A percentile compares a stretch with the other conserved stretches of the same genome.
These are phyloP conservation scores for Lactarius sanguifluus DNA, from an alignment of 768 basidiomycete species.

Conservation along the genomic window DNA sequence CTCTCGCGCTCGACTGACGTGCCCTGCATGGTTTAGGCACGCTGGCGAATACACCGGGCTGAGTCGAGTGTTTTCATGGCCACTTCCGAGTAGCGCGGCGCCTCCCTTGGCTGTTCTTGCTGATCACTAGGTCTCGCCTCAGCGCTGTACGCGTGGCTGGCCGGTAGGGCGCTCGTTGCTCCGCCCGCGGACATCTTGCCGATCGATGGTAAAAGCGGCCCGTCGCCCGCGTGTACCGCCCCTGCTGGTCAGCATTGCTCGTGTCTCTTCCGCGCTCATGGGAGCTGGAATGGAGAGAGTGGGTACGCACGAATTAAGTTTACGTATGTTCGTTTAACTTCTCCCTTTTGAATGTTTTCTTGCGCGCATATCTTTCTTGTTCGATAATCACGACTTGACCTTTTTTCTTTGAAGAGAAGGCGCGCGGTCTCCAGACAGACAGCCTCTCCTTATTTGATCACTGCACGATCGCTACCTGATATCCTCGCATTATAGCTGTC, in stretches of 20 bases:
- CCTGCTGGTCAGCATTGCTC: slow-evolving; percentile 30
- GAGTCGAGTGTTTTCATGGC: slow-evolving; percentile 34
- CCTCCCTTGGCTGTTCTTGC: background rate
- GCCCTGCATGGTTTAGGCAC: slow-evolving; percentile 36
- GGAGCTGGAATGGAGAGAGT: slow-evolving; percentile 21
- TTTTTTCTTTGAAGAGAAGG: background rate
- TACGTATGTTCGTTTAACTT: background rate
- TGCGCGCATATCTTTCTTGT: background rate
- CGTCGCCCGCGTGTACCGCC: slow-evolving; percentile 35
- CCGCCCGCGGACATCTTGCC: slow-evolving; percentile 40
- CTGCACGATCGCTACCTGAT: background rate
- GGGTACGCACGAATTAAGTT: slow-evolving; percentile 10
- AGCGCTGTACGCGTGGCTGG: slow-evolving; percentile 36
- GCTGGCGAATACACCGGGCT: slow-evolving; percentile 32
- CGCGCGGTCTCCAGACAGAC: background rate
- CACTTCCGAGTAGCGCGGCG: slow-evolving; percentile 30
- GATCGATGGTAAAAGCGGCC: slow-evolving; percentile 39
- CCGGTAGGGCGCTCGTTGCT: slow-evolving; percentile 33
- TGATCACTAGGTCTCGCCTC: slow-evolving; percentile 21
- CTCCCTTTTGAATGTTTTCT: background rate
- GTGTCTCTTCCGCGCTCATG: slow-evolving; percentile 36
- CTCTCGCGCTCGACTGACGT: slow-evolving; percentile 32
- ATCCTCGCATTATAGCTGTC: background rate
- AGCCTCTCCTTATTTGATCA: background rate
- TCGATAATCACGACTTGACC: background rate